These are phyloP conservation scores for Monosporozyma unispora DNA, from an alignment of 805 yeast genomes.

Conservation along the genomic window DNA sequence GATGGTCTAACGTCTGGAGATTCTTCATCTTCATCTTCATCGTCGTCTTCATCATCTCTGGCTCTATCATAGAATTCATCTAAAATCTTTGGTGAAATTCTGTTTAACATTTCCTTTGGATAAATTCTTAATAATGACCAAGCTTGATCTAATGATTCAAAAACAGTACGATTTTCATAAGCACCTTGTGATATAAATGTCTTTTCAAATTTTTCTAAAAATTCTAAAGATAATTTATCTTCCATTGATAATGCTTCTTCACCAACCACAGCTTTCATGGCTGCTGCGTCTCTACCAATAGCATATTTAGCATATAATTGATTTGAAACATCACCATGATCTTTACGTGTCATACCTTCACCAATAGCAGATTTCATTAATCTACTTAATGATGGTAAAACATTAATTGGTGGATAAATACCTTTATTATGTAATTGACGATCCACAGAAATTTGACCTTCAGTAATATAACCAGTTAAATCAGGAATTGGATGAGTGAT, in stretches of 20 bases:
- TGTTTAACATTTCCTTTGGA: slow-evolving; percentile 97
- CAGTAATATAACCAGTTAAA: slow-evolving; percentile 98
- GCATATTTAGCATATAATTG: slow-evolving; percentile 99
- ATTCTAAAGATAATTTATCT: slow-evolving; percentile 94
- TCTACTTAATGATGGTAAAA: slow-evolving; percentile 93
- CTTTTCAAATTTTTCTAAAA: slow-evolving; percentile 95
- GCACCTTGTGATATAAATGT: slow-evolving; percentile 94
- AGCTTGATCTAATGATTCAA: slow-evolving; percentile 94
- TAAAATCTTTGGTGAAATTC: slow-evolving; percentile 95
- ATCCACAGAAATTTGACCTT: slow-evolving; percentile 96
- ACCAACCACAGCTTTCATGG: slow-evolving; percentile 99
- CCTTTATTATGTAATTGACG: slow-evolving; percentile 95
- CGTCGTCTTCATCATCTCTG: slow-evolving; percentile 52
- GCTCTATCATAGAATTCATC: slow-evolving; percentile 92
- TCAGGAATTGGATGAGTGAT: slow-evolving; percentile 99
- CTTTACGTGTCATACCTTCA: slow-evolving; percentile 99
- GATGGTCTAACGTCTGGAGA: slow-evolving; percentile 6
- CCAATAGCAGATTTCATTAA: slow-evolving; percentile 99
- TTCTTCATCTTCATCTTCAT: slow-evolving; percentile 22
- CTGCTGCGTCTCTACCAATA: slow-evolving; percentile 99
- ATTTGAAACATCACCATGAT: slow-evolving; percentile 98
- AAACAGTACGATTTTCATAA: slow-evolving; percentile 88
- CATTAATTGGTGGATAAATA: slow-evolving; percentile 97
- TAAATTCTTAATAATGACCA: slow-evolving; percentile 97
- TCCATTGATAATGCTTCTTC: slow-evolving; percentile 97